These are phyloP conservation scores for Phytophthora pisi DNA, from an alignment of 352 stramenopile species.

Conservation along the genomic window DNA sequence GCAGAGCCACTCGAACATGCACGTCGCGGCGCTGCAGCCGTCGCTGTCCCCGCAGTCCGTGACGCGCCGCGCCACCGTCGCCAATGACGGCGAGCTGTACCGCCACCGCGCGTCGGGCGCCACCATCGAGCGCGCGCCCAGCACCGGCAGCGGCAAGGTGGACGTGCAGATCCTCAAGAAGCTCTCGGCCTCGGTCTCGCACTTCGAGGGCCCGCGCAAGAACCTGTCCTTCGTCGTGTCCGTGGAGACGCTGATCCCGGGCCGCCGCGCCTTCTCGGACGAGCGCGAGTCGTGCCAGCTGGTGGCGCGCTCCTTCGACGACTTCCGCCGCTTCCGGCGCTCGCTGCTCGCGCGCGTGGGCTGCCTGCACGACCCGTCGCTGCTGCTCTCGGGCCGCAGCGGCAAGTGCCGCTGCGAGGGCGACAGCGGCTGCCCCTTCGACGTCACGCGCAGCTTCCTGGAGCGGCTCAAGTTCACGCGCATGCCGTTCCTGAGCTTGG, in stretches of 20 bases:
- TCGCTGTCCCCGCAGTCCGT: slow-evolving; percentile 52
- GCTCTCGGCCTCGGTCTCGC: slow-evolving; percentile 74
- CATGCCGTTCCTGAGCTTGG: slow-evolving; percentile 71
- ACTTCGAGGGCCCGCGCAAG: slow-evolving; percentile 69
- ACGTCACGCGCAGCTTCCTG: slow-evolving; percentile 73
- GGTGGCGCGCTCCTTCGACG: slow-evolving; percentile 76
- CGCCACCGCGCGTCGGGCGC: slow-evolving; percentile 24
- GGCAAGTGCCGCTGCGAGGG: slow-evolving; percentile 68
- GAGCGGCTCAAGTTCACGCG: slow-evolving; percentile 78
- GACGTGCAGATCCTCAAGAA: slow-evolving; percentile 86
- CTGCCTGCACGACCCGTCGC: slow-evolving; percentile 43
- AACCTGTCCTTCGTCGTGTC: slow-evolving; percentile 84
- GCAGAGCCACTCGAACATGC: slow-evolving; percentile 39
- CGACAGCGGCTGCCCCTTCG: slow-evolving; percentile 65
- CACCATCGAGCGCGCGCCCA: slow-evolving; percentile 49
- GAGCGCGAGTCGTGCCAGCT: slow-evolving; percentile 74
- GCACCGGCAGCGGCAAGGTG: slow-evolving; percentile 37
- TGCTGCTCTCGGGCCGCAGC: slow-evolving; percentile 40
- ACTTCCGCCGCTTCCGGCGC: slow-evolving; percentile 79
- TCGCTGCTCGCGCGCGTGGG: slow-evolving; percentile 72
- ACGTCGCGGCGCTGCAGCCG: slow-evolving; percentile 43
- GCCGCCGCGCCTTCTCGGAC: slow-evolving; percentile 57
- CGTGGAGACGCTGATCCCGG: slow-evolving; percentile 72
- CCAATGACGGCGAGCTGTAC: slow-evolving; percentile 42
- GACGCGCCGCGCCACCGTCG: slow-evolving; percentile 43